Percentiles rank a stretch among this genome's conserved stretches.
phyloP scores from a whole-genome alignment of 305 asterid species.

The Rubia tinctorum region DNA sequence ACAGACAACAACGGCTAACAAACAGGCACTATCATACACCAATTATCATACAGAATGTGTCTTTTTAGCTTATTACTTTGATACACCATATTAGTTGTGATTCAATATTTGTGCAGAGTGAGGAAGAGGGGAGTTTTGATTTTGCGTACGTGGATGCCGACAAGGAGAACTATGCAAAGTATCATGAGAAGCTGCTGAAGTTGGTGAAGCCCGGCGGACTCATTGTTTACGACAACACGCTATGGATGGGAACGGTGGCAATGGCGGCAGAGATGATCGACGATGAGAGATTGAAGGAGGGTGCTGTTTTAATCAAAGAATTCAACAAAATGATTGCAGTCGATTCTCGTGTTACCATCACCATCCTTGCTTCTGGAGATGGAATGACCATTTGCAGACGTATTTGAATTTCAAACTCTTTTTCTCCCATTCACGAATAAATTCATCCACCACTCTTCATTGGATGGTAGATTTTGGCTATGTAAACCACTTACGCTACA shows the following conservation, averaged over 20 bases:
- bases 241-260: conserved; percentile 45
- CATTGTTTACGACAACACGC: conserved; percentile 51
- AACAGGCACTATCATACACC: too few relatives aligned
- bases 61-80: too few relatives aligned
- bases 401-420: neutral
- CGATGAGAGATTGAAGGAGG: neutral
- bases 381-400: conserved; percentile 29
- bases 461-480: neutral
- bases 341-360: conserved; percentile 18
- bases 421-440: too few relatives aligned
- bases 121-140: conserved; percentile 33
- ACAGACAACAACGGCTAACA: too few relatives aligned
- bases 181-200: conserved; percentile 50
- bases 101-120: conserved; percentile 35
- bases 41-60: too few relatives aligned
- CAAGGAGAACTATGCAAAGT: conserved; percentile 31
- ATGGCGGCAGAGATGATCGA: conserved; percentile 23
- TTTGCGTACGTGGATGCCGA: conserved; percentile 60
- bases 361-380: conserved; percentile 24
- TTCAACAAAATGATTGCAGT: conserved; percentile 19
- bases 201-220: conserved; percentile 51
- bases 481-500: too few relatives aligned
- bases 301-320: neutral
- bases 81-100: too few relatives aligned
- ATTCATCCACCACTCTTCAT: neutral